Base-by-base conservation (phyloP, 106 monocot genomes). In the Chionographis japonica region DNA sequence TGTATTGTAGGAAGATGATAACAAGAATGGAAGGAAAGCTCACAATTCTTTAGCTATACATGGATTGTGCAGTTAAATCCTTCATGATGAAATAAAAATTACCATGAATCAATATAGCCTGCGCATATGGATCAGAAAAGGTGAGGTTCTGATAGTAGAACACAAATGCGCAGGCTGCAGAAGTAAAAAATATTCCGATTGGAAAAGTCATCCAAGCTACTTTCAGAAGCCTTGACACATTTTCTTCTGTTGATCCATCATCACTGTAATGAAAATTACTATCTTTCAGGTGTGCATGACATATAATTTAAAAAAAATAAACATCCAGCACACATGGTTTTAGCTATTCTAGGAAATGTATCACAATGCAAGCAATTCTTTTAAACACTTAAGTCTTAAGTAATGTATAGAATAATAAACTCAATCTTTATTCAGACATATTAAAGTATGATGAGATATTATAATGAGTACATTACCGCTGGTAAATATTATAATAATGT, bases 51-150 rank as follows among this genome's bases (percentile, higher is more conserved):
- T 10, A 46, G 9, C 46, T 6, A 46, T 46, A 46, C 8, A 2
- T 46, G 8, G 46, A 46, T 6, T 46, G 9, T 10, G 9, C 3
- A 27, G 40, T 27, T 59, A 49, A 40, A 70, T 18, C 9, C 11
- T n/a, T 35, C 11, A 20, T 35, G n/a, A 41, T 50, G 12, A 50
- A 67, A n/a, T 7, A 64, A 19, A 12, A 39, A 65, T 69, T 88
- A 95, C 94, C 94, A 70, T 91, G 79, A 68, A 95, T 86, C 56
- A 95, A 63, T 81, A 88, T 73, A 60, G 88, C 86, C 64, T 73
- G 81, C 27, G 81, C 86, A 84, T 82, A 84, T 63, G 86, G 65
- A 56, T 95, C 82, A 37, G 89, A 84, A 66, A 89, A 62, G 41
- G 54, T 84, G 65, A 82, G 66, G 36, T 72, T 71, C 65, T 84